Evolutionary conservation across 1,284 basidiomycete species (phyloP).

Genomic region (Coniferiporia sulphurascens): DNA sequence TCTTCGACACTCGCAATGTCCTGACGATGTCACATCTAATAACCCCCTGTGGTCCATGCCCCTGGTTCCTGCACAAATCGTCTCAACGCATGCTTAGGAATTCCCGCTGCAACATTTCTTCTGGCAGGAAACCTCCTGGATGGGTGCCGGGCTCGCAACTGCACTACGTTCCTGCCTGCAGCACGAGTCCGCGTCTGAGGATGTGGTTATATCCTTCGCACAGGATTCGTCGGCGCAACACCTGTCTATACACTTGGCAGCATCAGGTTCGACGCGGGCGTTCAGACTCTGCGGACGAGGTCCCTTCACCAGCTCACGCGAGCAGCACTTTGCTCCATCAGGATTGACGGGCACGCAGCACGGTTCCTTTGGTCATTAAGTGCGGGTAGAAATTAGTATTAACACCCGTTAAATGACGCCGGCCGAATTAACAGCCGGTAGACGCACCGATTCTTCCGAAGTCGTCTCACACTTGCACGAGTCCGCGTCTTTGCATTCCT

Average conservation of each 20-base stretch:
- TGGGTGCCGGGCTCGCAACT: not conserved
- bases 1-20: no score
- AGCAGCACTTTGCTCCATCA: slow-evolving; percentile 10
- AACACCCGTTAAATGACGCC: not conserved
- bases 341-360: slow-evolving; percentile 15
- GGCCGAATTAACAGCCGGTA: not conserved
- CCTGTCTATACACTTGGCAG: not conserved
- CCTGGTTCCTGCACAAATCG: not conserved
- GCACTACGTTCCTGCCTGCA: not conserved
- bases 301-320: slow-evolving; percentile 8
- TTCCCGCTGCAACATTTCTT: not conserved
- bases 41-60: no score
- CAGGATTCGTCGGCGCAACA: not conserved
- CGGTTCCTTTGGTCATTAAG: not conserved
- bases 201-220: not conserved
- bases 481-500: slow-evolving; percentile 11
- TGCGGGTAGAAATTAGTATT: not conserved
- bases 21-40: no score
- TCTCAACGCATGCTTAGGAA: not conserved
- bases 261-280: not conserved
- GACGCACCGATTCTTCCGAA: slow-evolving; percentile 9
- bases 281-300: not conserved
- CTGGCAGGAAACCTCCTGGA: not conserved
- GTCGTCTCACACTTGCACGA: slow-evolving; percentile 13
- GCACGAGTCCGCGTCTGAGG: not conserved